phyloP scores from a whole-genome alignment of 495 filamentous ascomycete genomes.

The Hamigera avellanea region DNA sequence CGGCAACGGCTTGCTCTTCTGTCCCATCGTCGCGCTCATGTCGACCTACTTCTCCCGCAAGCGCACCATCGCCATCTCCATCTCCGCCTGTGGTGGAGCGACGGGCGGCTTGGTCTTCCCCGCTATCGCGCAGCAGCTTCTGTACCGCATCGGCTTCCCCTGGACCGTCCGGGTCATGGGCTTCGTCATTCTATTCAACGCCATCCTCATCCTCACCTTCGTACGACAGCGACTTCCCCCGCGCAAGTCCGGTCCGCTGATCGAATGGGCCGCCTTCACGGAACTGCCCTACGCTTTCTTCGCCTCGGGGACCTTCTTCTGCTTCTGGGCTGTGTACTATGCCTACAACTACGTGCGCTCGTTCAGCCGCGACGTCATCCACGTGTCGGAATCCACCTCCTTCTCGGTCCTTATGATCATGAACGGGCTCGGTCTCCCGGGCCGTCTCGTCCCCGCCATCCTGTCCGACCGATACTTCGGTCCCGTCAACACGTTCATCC shows the following conservation, averaged over 20 bases:
- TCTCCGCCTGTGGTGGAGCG: slow-evolving; percentile 47
- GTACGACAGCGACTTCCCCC: slow-evolving; percentile 45
- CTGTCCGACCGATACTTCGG: slow-evolving; percentile 48
- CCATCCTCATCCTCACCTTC: slow-evolving; percentile 28
- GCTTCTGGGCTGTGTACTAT: slow-evolving; percentile 52
- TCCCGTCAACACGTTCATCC: slow-evolving; percentile 42
- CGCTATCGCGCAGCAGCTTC: slow-evolving; percentile 46
- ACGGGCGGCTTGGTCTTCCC: slow-evolving; percentile 64
- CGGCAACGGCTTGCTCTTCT: slow-evolving; percentile 55
- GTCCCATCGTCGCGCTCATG: slow-evolving; percentile 45
- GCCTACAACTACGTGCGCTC: slow-evolving; percentile 52
- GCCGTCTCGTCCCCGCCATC: slow-evolving; percentile 46
- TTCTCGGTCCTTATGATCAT: slow-evolving; percentile 58
- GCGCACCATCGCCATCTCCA: slow-evolving; percentile 47
- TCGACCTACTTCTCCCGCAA: slow-evolving; percentile 56
- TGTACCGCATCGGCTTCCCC: slow-evolving; percentile 48
- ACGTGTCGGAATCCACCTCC: slow-evolving; percentile 34
- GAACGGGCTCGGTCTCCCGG: slow-evolving; percentile 50
- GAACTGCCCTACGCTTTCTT: slow-evolving; percentile 53
- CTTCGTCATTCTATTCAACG: slow-evolving; percentile 46
- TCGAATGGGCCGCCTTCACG: slow-evolving; percentile 49
- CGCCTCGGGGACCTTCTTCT: slow-evolving; percentile 38
- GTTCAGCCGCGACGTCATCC: slow-evolving; percentile 40
- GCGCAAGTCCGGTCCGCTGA: slow-evolving; percentile 38
- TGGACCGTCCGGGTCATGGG: slow-evolving; percentile 62